Percentiles rank a stretch among this genome's conserved stretches.
phyloP scores from a whole-genome alignment of 345 rosid genomes.

The Melastoma malabathricum region DNA sequence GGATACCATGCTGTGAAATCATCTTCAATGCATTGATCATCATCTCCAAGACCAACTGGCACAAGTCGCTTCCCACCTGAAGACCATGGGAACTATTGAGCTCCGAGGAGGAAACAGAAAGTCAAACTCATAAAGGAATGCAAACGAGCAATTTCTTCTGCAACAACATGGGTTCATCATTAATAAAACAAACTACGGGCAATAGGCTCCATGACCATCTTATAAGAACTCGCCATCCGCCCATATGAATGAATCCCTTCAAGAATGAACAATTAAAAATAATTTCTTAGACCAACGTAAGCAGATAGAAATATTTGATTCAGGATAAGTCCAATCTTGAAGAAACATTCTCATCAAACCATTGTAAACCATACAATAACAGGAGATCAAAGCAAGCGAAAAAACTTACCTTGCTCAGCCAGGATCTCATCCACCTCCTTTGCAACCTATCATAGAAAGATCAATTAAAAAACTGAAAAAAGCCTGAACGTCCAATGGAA shows the following conservation, averaged over 20 bases:
- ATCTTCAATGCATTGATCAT: slow-evolving; percentile 92
- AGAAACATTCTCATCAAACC: not conserved
- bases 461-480: slow-evolving; percentile 1
- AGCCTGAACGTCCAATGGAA: not conserved
- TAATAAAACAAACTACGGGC: too few species aligned
- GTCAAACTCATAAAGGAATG: slow-evolving; percentile 1
- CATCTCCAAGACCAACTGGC: slow-evolving; percentile 80
- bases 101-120: not conserved
- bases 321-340: not conserved
- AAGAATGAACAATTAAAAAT: too few species aligned
- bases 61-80: slow-evolving; percentile 73
- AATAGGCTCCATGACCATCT: too few species aligned
- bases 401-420: slow-evolving; percentile 61
- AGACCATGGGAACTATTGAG: slow-evolving; percentile 6
- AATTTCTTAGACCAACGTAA: not conserved
- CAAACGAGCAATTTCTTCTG: not conserved
- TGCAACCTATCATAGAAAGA: slow-evolving; percentile 41
- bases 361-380: not conserved
- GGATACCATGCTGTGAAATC: slow-evolving; percentile 42
- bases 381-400: not conserved
- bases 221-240: too few species aligned
- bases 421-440: slow-evolving; percentile 66
- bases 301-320: not conserved
- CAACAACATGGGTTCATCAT: too few species aligned
- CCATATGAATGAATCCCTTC: too few species aligned